A percentile compares a stretch with the other conserved stretches of the same genome.
Conservation (phyloP, 371 early-diverging fungal genomes). For the Mucor indicus region DNA sequence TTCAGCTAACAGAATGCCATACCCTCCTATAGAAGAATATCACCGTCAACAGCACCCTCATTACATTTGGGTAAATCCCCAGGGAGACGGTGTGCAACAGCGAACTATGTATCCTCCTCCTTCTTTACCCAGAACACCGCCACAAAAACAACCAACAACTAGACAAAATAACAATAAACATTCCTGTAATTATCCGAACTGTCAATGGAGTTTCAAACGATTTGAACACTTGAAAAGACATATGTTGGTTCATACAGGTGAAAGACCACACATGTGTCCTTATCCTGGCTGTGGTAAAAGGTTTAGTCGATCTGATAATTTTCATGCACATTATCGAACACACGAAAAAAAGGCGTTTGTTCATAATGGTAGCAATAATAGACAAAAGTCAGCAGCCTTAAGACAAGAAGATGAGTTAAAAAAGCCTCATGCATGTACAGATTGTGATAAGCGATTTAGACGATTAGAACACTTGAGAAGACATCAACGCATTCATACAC, state of each 20-base stretch:
- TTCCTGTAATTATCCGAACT: slow-evolving; percentile 52
- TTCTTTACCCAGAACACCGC: slow-evolving; percentile 14
- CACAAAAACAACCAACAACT: slow-evolving; percentile 32
- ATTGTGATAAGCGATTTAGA: slow-evolving; percentile 65
- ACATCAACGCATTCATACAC: slow-evolving; percentile 84
- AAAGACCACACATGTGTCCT: slow-evolving; percentile 65
- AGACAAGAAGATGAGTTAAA: slow-evolving; percentile 17
- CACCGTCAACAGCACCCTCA: slow-evolving; percentile 21
- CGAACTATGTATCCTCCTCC: no score
- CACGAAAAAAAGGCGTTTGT: slow-evolving; percentile 45
- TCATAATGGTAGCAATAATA: neutral
- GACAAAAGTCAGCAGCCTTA: slow-evolving; percentile 3
- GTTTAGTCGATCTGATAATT: slow-evolving; percentile 78
- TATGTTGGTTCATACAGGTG: slow-evolving; percentile 68
- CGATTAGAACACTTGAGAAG: slow-evolving; percentile 88
- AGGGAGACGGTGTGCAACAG: no score
- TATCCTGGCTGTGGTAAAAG: slow-evolving; percentile 68
- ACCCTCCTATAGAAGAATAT: slow-evolving; percentile 13
- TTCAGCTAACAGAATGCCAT: slow-evolving; percentile 10
- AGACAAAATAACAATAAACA: slow-evolving; percentile 53
- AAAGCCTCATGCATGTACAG: slow-evolving; percentile 53
- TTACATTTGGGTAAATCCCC: no score
- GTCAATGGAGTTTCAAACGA: slow-evolving; percentile 70
- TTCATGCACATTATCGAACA: slow-evolving; percentile 58
- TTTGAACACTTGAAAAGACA: slow-evolving; percentile 87